Base-by-base conservation (phyloP, 768 basidiomycete genomes). In the Lactifluus piperatus region DNA sequence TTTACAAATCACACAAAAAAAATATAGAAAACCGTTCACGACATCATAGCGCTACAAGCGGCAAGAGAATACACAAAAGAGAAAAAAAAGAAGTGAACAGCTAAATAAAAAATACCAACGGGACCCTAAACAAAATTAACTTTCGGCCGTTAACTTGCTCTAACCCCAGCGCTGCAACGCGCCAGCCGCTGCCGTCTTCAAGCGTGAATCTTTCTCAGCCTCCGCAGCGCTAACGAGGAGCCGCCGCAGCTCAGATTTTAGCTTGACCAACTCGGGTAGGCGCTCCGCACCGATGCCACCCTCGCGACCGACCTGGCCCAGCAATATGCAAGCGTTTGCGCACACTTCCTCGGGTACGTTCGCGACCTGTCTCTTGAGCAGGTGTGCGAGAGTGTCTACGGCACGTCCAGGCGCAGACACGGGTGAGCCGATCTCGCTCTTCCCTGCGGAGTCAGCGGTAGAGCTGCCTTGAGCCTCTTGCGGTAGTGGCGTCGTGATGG, bases 271-370 rank as follows among this genome's bases (percentile, higher is more conserved):
- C 58, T 74, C 70, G 34, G 63, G 58, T 27, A 57, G 55, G 34
- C 72, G 66, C 54, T 67, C 69, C 30, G 79, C 76, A 4, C 78
- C 76, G 7, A 77, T 77, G 9, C 78, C 69, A 3, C 75, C 72
- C 65, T 83, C 76, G 64, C 78, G 79, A 34, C 79, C 79, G 20
- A 89, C 68, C 63, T 88, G 85, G 41, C 80, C 75, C 27, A 93
- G 71, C 59, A 93, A 77, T 7, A 85, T 80, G 68, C 88, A 91
- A 18, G 83, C 79, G 65, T 93, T 93, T 27, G 81, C 75, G 48
- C 88, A 81, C 57, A 93, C 81, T 73, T 92, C 91, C 20, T 81
- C 72, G n/a, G 85, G 85, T 66, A 83, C 80, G 74, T 60, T 74
- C 73, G 62, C 61, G 26, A 67, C 65, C 27, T 61, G 56, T 62